These are phyloP conservation scores for Curvularia lunata DNA, from an alignment of 2,329 filamentous ascomycete genomes.

Conservation along the genomic window DNA sequence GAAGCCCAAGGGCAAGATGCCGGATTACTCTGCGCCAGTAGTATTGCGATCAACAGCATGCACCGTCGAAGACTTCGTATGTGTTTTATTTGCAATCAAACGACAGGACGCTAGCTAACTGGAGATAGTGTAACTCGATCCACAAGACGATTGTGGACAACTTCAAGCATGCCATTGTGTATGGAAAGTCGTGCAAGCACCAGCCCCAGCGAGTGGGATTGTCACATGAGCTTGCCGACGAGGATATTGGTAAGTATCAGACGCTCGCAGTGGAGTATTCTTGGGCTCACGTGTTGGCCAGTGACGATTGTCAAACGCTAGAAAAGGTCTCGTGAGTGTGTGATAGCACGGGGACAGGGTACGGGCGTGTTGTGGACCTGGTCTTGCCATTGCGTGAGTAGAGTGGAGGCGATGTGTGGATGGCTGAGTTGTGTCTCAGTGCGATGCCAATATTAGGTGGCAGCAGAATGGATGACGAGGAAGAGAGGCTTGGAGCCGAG, in stretches of 20 bases:
- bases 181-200: constrained; percentile 97
- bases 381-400: constrained; percentile 31
- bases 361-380: constrained; percentile 28
- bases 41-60: constrained; percentile 82
- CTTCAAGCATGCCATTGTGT: constrained; percentile 94
- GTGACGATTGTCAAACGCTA: constrained; percentile 54
- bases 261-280: constrained; percentile 14
- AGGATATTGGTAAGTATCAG: constrained; percentile 82
- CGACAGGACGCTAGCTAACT: constrained; percentile 52
- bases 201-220: constrained; percentile 96
- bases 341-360: constrained; percentile 17
- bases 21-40: constrained; percentile 90
- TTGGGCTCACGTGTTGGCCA: constrained; percentile 39
- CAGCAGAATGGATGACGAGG: constrained; percentile 40
- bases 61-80: constrained; percentile 96
- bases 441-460: constrained; percentile 34
- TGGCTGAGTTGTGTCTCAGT: constrained; percentile 43
- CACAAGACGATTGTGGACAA: constrained; percentile 95
- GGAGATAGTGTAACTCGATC: constrained; percentile 85
- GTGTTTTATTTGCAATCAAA: constrained; percentile 49
- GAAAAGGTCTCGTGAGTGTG: constrained; percentile 23
- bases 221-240: constrained; percentile 87
- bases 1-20: constrained; percentile 93
- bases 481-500: constrained; percentile 37
- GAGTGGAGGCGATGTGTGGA: constrained; percentile 34